phyloP scores from a whole-genome alignment of 2,329 filamentous ascomycete species.

The Talaromyces sp. region DNA sequence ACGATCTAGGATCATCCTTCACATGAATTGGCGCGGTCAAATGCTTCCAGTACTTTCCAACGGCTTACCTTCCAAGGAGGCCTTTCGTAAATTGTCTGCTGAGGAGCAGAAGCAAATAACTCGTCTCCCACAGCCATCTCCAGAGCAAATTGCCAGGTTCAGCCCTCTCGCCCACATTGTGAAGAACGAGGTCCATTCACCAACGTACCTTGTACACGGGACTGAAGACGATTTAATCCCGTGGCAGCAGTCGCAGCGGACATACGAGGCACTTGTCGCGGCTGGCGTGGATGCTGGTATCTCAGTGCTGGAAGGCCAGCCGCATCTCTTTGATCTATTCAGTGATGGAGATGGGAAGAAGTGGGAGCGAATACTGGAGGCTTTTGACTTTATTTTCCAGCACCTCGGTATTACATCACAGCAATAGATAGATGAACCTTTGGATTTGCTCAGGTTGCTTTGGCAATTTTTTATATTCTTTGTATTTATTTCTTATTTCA shows the following conservation, averaged over 20 bases:
- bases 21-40: conserved; percentile 45
- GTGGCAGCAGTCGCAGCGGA: neutral
- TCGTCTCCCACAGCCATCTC: neutral
- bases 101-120: neutral
- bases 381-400: conserved; percentile 1
- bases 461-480: too few species aligned
- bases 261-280: neutral
- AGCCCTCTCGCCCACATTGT: conserved; percentile 24
- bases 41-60: conserved; percentile 23
- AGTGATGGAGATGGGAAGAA: neutral
- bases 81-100: too few species aligned
- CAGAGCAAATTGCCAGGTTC: conserved; percentile 4
- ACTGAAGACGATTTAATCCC: conserved; percentile 24
- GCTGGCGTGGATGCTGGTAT: neutral
- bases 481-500: too few species aligned
- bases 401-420: neutral
- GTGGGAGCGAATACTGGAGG: neutral
- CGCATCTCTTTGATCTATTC: conserved; percentile 2
- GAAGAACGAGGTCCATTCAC: conserved; percentile 17
- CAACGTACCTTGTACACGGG: conserved; percentile 25
- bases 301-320: neutral
- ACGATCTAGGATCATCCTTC: conserved; percentile 37
- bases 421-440: neutral
- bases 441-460: too few species aligned
- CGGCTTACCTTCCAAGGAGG: neutral